phyloP scores from a whole-genome alignment of 805 yeast species.

The Candida coquimbonensis region DNA sequence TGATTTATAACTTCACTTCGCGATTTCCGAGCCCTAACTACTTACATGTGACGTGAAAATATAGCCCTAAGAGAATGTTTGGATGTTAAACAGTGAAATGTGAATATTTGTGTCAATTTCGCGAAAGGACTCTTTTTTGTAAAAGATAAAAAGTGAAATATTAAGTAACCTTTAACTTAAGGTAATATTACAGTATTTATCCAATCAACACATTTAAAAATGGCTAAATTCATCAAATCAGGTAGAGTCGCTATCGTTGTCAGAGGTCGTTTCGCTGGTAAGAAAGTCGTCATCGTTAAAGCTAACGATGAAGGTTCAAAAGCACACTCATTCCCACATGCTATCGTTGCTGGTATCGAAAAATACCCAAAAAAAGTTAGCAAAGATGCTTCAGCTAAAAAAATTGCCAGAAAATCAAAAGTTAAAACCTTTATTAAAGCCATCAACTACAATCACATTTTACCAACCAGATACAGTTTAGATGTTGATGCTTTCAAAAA shows the following conservation, averaged over 20 bases:
- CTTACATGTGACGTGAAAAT: background rate
- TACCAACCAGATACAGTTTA: slow-evolving; percentile 99
- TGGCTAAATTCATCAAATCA: slow-evolving; percentile 99
- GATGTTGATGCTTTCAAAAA: slow-evolving; percentile 94
- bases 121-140: slow-evolving; percentile 14
- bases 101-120: background rate
- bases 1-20: background rate
- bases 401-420: slow-evolving; percentile 93
- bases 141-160: slow-evolving; percentile 21
- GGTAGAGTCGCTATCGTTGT: slow-evolving; percentile 98
- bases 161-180: slow-evolving; percentile 4
- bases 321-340: slow-evolving; percentile 98
- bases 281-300: slow-evolving; percentile 98
- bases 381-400: slow-evolving; percentile 92
- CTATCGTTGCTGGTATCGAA: slow-evolving; percentile 98
- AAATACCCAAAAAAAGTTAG: slow-evolving; percentile 96
- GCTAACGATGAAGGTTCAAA: slow-evolving; percentile 99
- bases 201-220: slow-evolving; percentile 28
- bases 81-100: slow-evolving; percentile 8
- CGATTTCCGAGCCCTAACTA: background rate
- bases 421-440: slow-evolving; percentile 99
- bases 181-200: slow-evolving; percentile 2
- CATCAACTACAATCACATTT: slow-evolving; percentile 98
- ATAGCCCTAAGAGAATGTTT: slow-evolving; percentile 6
- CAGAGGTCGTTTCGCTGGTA: slow-evolving; percentile 99